Base-by-base conservation (phyloP, 805 yeast genomes). In the Candida chilensis region DNA sequence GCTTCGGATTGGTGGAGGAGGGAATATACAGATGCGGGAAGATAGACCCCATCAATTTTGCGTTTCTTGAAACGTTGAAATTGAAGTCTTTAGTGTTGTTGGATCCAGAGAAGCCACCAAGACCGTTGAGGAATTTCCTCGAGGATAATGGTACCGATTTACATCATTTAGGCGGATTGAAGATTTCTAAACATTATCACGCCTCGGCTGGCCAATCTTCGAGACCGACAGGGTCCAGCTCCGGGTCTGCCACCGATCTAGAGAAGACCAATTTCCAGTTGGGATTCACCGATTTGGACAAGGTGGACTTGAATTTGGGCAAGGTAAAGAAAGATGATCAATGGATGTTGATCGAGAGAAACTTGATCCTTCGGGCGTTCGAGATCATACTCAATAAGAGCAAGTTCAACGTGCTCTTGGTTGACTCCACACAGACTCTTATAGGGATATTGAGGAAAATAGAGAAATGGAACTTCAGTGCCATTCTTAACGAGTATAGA, bases 1-100 rank as follows among this genome's bases (percentile, higher is more conserved):
- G 83, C 48, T 92, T 83, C 58, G 95, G 95, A 0, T 64, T 86
- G 18, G 96, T 88, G 4, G 96, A 92, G 54, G 78, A 79, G 16
- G 94, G 94, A 0, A 60, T 90, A 2, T 80, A 83, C 55, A 67
- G 96, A 32, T 84, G 96, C 44, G 70, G 92, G 4, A 75, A 77
- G 41, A 54, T 90, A 8, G 90, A 82, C 35, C 72, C 84, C 1
- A 74, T 83, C 34, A 79, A 83, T 49, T 65, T 78, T 34, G 80
- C 92, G 17, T 90, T 88, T 45, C 48, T 90, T 16, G 80, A 74
- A 33, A 83, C 95, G 0, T 61, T 90, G 17, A 62, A 67, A 17
- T 61, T 90, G 31, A 71, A 70, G 38, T 71, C 87, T 4, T 67
- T 90, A 14, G 55, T 92, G 2, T 69, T 83, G 40, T 56, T 90